Evolutionary conservation across 1,284 basidiomycete genomes (phyloP), one percentile per base, ranked within the genome.

Genomic region (Ceratobasidium papillatum): DNA sequence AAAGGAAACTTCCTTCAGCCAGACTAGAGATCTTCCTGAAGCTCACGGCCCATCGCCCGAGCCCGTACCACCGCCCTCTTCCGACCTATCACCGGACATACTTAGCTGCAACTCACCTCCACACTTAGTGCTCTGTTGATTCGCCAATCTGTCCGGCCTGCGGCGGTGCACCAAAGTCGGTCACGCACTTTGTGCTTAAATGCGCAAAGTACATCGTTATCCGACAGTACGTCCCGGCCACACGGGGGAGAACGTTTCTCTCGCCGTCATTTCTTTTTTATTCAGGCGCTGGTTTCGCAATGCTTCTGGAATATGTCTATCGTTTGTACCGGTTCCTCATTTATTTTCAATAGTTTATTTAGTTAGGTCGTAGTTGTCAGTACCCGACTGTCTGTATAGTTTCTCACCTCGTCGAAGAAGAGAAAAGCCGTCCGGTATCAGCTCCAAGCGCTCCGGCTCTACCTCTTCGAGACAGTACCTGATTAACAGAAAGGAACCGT

Each of bases 31-130:
- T 38, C 64, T 66, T 66, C 36, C 27, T 54, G n/a, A 8, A 17
- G 1, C 19, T 38, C 47, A 52, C 64, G 2, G 17, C n/a, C 5
- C 1, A 3, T 8, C 22, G 8, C 5, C 7, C 22, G 64, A n/a
- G 36, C 47, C 11, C 47, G n/a, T 19, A 11, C 64, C 22, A 66
- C 64, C 14, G 49, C 54, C 30, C 36, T 66, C 9, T 54, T 66
- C 47, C 47, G 34, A 17, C 64, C 54, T 2, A 52, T 41, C n/a
- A 54, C 64, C 3, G 64, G 49, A 14, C 64, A 66, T 22, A 34
- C 36, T 17, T 49, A 66, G 25, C 49, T 52, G 30, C 47, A 7
- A 30, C 8, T 3, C 45, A 66, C 64, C 49, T 66, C 12, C 49
- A 66, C 64, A 14, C 7, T 11, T 38, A 45, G 3, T 22, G 27